Evolutionary conservation across 2,329 filamentous ascomycete species (phyloP).

Genomic region (Aureobasidium zeae): DNA sequence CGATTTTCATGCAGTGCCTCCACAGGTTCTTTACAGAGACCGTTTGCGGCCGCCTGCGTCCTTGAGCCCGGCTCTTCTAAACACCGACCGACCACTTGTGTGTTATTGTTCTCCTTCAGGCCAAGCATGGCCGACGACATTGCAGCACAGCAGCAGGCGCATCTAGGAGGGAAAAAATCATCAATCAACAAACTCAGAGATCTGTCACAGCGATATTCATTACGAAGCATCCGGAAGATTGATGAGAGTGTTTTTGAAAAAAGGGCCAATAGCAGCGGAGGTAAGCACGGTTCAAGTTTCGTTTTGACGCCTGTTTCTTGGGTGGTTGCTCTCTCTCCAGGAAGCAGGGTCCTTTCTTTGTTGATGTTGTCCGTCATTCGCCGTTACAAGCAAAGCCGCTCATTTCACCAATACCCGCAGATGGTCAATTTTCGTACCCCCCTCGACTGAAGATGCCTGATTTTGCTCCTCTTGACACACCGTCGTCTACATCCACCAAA

Average conservation of each 20-base stretch:
- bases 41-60: constrained; percentile 3
- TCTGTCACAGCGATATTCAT: not conserved
- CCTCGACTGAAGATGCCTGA: constrained; percentile 12
- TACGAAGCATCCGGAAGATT: not conserved
- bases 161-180: constrained; percentile 3
- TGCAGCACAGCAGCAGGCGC: not conserved
- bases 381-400: constrained; percentile 13
- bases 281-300: constrained; percentile 15
- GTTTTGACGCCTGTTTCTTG: constrained; percentile 5
- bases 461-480: constrained; percentile 8
- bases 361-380: constrained; percentile 8
- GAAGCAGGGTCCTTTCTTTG: constrained; percentile 12
- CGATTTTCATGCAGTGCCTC: constrained; percentile 4
- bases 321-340: constrained; percentile 5
- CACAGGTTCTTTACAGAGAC: too few species aligned
- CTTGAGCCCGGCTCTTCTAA: not conserved
- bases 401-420: constrained; percentile 9
- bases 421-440: constrained; percentile 8
- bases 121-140: constrained; percentile 8
- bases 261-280: constrained; percentile 7
- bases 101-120: not conserved
- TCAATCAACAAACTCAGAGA: constrained; percentile 5
- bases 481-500: not conserved
- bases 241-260: constrained; percentile 4
- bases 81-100: constrained; percentile 4